Evolutionary conservation across 306 rosid genomes (phyloP).

Genomic region (Cicer pinnatifidum): DNA sequence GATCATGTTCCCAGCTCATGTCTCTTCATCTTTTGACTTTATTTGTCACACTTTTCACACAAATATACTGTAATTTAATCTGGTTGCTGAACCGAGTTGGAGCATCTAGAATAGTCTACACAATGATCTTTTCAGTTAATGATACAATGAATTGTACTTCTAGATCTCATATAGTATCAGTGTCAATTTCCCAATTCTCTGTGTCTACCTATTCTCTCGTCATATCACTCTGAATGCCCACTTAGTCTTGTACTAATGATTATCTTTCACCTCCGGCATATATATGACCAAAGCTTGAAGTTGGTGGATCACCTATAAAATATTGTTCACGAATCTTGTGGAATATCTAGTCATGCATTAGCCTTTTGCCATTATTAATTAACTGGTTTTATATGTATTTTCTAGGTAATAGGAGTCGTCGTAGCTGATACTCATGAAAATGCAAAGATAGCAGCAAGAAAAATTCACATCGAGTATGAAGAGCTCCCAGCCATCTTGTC

Average conservation of each 20-base stretch:
- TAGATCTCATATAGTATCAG: conserved; percentile 26
- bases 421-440: conserved; percentile 97
- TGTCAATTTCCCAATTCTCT: conserved; percentile 21
- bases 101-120: conserved; percentile 32
- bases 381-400: conserved; percentile 36
- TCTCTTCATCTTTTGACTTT: conserved; percentile 20
- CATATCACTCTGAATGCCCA: conserved; percentile 17
- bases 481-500: conserved; percentile 86
- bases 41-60: conserved; percentile 16
- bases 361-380: conserved; percentile 34
- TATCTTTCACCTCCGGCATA: conserved; percentile 10
- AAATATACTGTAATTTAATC: not conserved
- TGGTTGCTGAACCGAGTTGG: conserved; percentile 23
- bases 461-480: conserved; percentile 73
- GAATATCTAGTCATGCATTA: conserved; percentile 38
- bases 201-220: conserved; percentile 13
- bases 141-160: conserved; percentile 33
- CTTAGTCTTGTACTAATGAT: conserved; percentile 2
- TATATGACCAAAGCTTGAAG: conserved; percentile 20
- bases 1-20: not conserved
- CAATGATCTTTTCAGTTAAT: conserved; percentile 25
- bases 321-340: conserved; percentile 24
- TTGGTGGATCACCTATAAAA: conserved; percentile 26
- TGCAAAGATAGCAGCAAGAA: conserved; percentile 78
- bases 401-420: conserved; percentile 85